These are phyloP conservation scores for Parasitella parasitica DNA, from an alignment of 371 early-diverging fungal genomes.

Conservation along the genomic window DNA sequence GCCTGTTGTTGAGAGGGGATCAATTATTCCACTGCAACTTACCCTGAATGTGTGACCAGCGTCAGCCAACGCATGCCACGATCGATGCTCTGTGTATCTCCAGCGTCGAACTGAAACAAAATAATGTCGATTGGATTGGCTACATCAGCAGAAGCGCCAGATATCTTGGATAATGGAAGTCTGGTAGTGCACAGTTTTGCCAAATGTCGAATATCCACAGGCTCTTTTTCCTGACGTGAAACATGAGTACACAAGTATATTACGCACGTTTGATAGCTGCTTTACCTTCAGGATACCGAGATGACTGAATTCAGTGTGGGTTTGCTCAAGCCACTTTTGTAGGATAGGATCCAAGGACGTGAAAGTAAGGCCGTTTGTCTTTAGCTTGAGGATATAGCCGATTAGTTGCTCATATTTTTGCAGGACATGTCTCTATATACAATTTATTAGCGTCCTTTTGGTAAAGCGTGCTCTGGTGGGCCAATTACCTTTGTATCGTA, in stretches of 20 bases:
- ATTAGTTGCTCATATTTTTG: slow-evolving; percentile 43
- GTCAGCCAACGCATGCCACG: slow-evolving; percentile 50
- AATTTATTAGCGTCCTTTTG: not conserved
- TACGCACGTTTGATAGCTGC: too few relatives aligned
- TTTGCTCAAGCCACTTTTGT: slow-evolving; percentile 41
- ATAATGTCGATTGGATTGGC: slow-evolving; percentile 38
- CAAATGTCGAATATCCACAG: slow-evolving; percentile 28
- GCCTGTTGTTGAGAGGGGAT: too few relatives aligned
- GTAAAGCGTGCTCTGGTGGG: not conserved
- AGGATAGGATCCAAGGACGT: slow-evolving; percentile 39
- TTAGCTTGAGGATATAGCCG: slow-evolving; percentile 42
- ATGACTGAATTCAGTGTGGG: slow-evolving; percentile 28
- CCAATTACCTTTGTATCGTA: slow-evolving; percentile 27
- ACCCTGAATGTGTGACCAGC: slow-evolving; percentile 48
- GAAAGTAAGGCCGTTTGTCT: slow-evolving; percentile 40
- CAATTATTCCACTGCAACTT: slow-evolving; percentile 1
- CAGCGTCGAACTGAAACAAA: slow-evolving; percentile 28
- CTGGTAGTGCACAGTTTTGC: slow-evolving; percentile 33
- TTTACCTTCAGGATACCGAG: slow-evolving; percentile 35
- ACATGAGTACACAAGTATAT: too few relatives aligned
- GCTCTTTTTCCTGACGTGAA: slow-evolving; percentile 34
- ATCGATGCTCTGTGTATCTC: slow-evolving; percentile 25
- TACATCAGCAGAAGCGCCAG: not conserved
- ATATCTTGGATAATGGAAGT: not conserved
- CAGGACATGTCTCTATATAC: slow-evolving; percentile 27